Base-by-base conservation (phyloP, 805 yeast genomes). In the Geotrichum ghanense region DNA sequence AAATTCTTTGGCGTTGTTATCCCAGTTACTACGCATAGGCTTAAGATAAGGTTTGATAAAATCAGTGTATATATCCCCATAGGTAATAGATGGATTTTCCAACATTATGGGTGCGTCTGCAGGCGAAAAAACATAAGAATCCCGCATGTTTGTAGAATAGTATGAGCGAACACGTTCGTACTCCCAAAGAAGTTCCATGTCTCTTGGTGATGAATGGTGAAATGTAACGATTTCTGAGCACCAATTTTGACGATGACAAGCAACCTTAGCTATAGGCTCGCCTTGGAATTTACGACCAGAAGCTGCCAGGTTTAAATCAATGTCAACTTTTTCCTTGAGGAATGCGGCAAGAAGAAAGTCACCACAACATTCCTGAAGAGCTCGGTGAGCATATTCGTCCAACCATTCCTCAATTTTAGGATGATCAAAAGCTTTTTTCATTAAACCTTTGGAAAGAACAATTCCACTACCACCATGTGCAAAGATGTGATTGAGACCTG, bases 401-500 rank as follows among this genome's bases (percentile, higher is more conserved):
- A 44, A 44, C 22, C 47, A 27, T 42, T 46, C 23, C 37, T 47
- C 22, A 10, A n/a, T 31, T 23, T 51, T 55, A 3, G 56, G 43
- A n/a, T 49, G 46, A 16, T 53, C 50, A 55, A 64, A 52, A 3
- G 67, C 60, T 2, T 58, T 62, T 2, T 55, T 52, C 37, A 31
- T 31, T n/a, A 31, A 19, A 16, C 37, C 37, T 31, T 31, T 5
- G 6, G 67, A 61, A 17, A 65, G 45, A 1, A 62, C 56, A 3
- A 64, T 60, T 6, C 68, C 70, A 1, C 64, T 52, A 4, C 69
- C 70, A n/a, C 70, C 70, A 47, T 66, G 68, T 12, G 67, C 69
- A 50, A 65, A 66, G 26, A 48, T 37, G 22, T 49, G 47, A 37
- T 47, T 51, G 5, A 47, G 50, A 34, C 44, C 27, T 20, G 63